Conservation (phyloP, 495 filamentous ascomycete species). For the Aspergillus bertholletiae region DNA sequence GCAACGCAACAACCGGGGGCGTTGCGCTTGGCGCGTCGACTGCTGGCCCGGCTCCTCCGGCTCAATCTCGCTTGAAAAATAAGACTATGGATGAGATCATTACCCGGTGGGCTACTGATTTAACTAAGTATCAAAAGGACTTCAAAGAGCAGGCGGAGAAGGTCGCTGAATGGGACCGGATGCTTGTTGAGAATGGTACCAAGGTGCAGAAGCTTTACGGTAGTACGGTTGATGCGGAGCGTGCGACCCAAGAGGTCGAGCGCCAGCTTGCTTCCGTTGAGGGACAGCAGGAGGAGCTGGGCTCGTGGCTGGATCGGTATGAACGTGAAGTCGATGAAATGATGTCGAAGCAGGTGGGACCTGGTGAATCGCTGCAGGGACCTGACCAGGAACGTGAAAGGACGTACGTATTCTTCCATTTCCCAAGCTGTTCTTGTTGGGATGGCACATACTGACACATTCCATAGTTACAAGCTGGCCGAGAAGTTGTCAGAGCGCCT, state of each 20-base stretch:
- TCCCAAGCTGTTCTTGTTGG: neutral
- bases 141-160: conserved; percentile 86
- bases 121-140: conserved; percentile 92
- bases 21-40: conserved; percentile 64
- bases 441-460: conserved; percentile 11
- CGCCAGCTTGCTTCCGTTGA: conserved; percentile 84
- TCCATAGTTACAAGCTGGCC: conserved; percentile 74
- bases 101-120: conserved; percentile 92
- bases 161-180: conserved; percentile 84
- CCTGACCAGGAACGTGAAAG: conserved; percentile 92
- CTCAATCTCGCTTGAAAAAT: conserved; percentile 86
- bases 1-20: conserved; percentile 21
- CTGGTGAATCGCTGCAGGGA: conserved; percentile 69
- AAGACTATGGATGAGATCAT: conserved; percentile 99
- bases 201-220: conserved; percentile 88
- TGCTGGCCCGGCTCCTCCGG: conserved; percentile 67
- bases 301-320: conserved; percentile 79
- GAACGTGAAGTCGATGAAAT: conserved; percentile 85
- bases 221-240: conserved; percentile 85
- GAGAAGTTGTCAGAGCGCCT: conserved; percentile 84
- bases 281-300: conserved; percentile 85
- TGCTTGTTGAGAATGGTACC: conserved; percentile 86
- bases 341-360: conserved; percentile 65
- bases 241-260: conserved; percentile 86
- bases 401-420: conserved; percentile 52